These are phyloP conservation scores for Umbelopsis sp. DNA, from an alignment of 371 early-diverging fungal species.

Conservation along the genomic window DNA sequence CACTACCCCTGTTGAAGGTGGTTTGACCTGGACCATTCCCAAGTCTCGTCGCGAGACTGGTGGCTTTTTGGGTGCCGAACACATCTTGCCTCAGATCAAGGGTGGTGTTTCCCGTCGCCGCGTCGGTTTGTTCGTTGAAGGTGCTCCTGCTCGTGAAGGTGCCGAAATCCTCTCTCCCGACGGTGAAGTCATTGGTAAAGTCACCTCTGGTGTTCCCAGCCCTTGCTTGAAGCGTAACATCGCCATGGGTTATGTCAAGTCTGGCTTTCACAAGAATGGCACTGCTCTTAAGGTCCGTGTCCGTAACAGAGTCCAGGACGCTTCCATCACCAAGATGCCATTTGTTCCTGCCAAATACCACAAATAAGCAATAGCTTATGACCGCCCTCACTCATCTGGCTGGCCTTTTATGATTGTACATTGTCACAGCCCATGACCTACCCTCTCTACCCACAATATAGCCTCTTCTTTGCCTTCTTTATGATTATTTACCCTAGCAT, in stretches of 20 bases:
- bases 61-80: conserved; percentile 92
- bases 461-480: background rate
- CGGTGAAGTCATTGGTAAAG: conserved; percentile 71
- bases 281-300: conserved; percentile 91
- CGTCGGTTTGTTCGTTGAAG: conserved; percentile 89
- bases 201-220: conserved; percentile 94
- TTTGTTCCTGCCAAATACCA: conserved; percentile 89
- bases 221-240: conserved; percentile 94
- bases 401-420: background rate
- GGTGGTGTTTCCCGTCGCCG: conserved; percentile 81
- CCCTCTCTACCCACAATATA: background rate
- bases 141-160: conserved; percentile 94
- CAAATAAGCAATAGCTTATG: conserved; percentile 40
- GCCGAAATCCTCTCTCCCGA: conserved; percentile 72
- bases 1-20: conserved; percentile 93
- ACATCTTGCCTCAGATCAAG: conserved; percentile 86
- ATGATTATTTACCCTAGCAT: background rate
- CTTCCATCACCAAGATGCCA: conserved; percentile 93
- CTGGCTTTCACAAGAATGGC: conserved; percentile 85
- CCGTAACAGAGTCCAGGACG: conserved; percentile 81
- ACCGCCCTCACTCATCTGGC: background rate
- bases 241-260: conserved; percentile 95
- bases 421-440: background rate
- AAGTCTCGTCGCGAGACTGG: conserved; percentile 85
- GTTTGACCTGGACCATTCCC: conserved; percentile 95